Evolutionary conservation across 2,329 filamentous ascomycete species (phyloP), one percentile per base, ranked within the genome.

Genomic region (Talaromyces marneffei): DNA sequence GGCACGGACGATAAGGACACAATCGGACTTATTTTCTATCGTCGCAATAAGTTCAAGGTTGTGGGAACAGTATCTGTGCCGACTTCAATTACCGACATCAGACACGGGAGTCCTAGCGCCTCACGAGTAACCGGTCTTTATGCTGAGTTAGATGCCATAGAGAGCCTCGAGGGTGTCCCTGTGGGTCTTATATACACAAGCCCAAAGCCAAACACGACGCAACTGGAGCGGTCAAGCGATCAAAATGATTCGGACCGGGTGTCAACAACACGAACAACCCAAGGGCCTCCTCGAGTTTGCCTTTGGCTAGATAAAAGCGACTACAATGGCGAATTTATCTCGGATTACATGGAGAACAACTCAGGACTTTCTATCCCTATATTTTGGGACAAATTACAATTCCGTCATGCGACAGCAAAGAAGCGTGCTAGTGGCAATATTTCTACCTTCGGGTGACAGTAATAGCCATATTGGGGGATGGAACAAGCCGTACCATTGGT

Each of bases 11-110:
- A 57, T 8, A 42, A 52, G 42, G 60, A 62, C 33, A 56, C 37
- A n/a, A 27, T 58, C 4, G 60, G 56, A 35, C 31, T 62, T 23
- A 62, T 62, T 18, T 62, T 62, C 40, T 62, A 62, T 39, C 54
- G 60, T 23, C 54, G 60, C 9, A 62, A 62, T 8, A 62, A 62
- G 23, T 62, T 62, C 46, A 62, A 62, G 14, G 60, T 62, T n/a
- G 20, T 58, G 20, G 60, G 60, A 25, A 58, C 54, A 20, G 46
- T 62, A n/a, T 57, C 39, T 16, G 29, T 62, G 3, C 55, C 55
- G n/a, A 56, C 23, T 4, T 27, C 35, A 25, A 33, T 62, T 25
- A 44, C 27, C 2, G 16, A 10, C 9, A 9, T 54, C 25, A 42
- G 27, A 18, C 35, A 29, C 4, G 18, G 23, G 9, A 33, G 33